phyloP scores from a whole-genome alignment of 257 asterid genomes.

The Misopates orontium region DNA sequence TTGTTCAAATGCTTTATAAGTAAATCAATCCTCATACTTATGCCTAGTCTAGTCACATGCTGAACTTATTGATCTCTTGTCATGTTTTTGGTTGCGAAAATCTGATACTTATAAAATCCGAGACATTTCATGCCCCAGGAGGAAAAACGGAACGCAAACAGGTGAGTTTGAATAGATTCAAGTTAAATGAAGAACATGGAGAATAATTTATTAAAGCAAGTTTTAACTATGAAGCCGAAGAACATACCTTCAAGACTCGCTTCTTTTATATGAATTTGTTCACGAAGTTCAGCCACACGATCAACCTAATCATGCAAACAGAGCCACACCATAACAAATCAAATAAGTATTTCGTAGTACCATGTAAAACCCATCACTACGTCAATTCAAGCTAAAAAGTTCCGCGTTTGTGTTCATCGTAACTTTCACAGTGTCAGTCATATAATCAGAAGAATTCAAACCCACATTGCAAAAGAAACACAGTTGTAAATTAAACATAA shows the following conservation, averaged over 20 bases:
- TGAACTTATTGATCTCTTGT: too few species aligned
- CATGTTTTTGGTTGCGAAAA: too few species aligned
- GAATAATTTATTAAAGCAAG: conserved; percentile 14
- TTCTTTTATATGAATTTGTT: conserved; percentile 67
- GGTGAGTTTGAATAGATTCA: conserved; percentile 2
- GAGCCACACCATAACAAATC: conserved; percentile 23
- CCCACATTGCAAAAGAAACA: not conserved
- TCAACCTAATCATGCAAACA: conserved; percentile 53
- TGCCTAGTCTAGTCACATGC: too few species aligned
- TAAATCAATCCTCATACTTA: too few species aligned
- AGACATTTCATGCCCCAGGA: not conserved
- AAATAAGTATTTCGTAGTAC: conserved; percentile 1
- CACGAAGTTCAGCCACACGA: conserved; percentile 66
- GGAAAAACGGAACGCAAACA: not conserved
- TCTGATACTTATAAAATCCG: not conserved
- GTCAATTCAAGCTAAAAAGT: conserved; percentile 2
- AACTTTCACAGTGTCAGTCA: not conserved
- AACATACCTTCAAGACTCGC: conserved; percentile 67
- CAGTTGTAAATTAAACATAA: not conserved
- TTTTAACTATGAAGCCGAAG: not conserved
- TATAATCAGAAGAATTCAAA: conserved; percentile 20
- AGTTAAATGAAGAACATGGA: conserved; percentile 22
- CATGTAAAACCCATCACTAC: conserved; percentile 11
- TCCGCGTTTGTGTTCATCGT: conserved; percentile 13
- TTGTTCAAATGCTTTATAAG: too few species aligned